Percentiles rank a stretch among this genome's conserved stretches.
Conservation (phyloP, 176 grass and related monocot genomes). For the Oryza officinalis region DNA sequence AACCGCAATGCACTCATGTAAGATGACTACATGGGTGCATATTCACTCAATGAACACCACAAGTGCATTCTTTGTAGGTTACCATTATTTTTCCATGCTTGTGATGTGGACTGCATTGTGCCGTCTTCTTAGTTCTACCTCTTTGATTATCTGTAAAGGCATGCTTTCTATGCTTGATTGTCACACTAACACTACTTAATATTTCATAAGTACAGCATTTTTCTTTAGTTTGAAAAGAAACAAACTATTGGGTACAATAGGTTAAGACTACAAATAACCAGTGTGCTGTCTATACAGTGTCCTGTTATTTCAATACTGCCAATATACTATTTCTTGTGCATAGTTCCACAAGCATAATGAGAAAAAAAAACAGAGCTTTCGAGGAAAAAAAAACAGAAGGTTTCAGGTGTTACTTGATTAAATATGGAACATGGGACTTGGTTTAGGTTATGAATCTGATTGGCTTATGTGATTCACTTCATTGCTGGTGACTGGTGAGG, state of each 20-base stretch:
- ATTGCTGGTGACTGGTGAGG: neutral
- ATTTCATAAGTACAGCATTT: conserved; percentile 12
- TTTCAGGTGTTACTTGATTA: neutral
- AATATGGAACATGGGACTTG: neutral
- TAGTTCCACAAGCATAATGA: neutral
- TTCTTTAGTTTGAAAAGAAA: neutral
- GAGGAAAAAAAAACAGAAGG: neutral
- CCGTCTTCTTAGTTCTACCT: neutral
- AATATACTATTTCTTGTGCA: neutral
- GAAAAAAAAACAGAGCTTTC: neutral
- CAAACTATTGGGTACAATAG: neutral
- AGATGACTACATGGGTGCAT: neutral
- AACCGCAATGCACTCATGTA: neutral
- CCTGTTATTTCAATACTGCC: neutral
- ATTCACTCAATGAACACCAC: conserved; percentile 5
- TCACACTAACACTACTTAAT: neutral
- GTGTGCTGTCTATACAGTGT: neutral
- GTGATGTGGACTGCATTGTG: neutral
- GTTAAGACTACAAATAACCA: neutral
- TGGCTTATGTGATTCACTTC: neutral
- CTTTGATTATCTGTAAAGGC: neutral
- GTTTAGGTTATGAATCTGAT: conserved; percentile 5
- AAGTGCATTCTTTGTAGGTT: neutral
- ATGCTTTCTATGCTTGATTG: neutral
- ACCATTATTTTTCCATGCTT: neutral